Conservation (phyloP, 192 early-diverging fungal genomes). For the Coemansia sp. region DNA sequence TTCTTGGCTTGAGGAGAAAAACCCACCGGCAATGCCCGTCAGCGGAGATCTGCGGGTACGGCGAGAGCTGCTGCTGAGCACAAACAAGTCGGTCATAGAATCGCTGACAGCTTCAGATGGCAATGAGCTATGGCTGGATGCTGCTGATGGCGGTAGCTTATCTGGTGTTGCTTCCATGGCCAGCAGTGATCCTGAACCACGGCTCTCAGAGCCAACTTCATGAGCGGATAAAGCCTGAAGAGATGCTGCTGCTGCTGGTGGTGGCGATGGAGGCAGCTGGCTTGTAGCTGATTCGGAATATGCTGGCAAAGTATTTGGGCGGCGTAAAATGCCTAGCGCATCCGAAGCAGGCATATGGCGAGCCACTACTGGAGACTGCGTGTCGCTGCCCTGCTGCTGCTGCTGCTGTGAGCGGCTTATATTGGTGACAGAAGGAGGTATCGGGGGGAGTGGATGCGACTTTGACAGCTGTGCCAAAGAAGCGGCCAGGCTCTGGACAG, state of each 20-base stretch:
- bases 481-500: constrained; percentile 21
- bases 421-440: neutral
- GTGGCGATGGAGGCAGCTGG: no score
- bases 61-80: constrained; percentile 14
- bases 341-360: constrained; percentile 1
- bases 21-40: constrained; percentile 25
- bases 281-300: no score
- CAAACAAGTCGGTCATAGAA: constrained; percentile 9
- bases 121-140: neutral
- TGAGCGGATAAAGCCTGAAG: neutral
- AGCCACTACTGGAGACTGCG: neutral
- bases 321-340: constrained; percentile 9
- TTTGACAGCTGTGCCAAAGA: constrained; percentile 16
- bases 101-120: constrained; percentile 11
- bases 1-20: constrained; percentile 46
- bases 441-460: constrained; percentile 1
- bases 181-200: constrained; percentile 26
- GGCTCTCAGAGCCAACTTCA: constrained; percentile 20
- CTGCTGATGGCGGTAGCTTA: neutral
- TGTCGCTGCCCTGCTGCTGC: constrained; percentile 6
- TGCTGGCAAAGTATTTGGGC: neutral
- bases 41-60: constrained; percentile 35
- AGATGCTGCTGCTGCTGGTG: no score
- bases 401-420: neutral
- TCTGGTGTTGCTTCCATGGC: constrained; percentile 12